Percentiles rank a stretch among this genome's conserved stretches.
phyloP scores from a whole-genome alignment of 1,284 basidiomycete genomes.

The Neonothopanus nambi region DNA sequence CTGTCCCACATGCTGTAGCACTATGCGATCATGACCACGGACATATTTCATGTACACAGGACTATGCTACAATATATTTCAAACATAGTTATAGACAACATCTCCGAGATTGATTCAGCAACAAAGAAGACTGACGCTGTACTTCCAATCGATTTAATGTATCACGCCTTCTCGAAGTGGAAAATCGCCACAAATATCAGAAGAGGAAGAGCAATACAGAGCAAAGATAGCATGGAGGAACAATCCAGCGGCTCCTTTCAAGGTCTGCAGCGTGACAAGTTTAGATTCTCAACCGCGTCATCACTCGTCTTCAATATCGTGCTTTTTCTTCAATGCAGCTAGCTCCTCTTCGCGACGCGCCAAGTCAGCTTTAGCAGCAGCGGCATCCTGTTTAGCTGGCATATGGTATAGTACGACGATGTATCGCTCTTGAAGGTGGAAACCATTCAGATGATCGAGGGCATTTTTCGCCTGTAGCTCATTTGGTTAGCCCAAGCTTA shows the following conservation, averaged over 20 bases:
- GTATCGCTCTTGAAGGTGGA: constrained; percentile 97
- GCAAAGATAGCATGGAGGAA: not conserved
- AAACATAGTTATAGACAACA: not conserved
- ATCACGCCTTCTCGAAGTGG: no score
- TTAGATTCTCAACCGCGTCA: not conserved
- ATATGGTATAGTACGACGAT: constrained; percentile 98
- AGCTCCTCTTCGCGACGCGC: constrained; percentile 92
- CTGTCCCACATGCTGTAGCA: constrained; percentile 14
- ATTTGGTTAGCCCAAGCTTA: constrained; percentile 12
- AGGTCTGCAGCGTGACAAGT: not conserved
- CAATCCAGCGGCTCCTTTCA: not conserved
- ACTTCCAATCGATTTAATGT: no score
- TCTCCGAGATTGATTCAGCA: not conserved
- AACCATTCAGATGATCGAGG: constrained; percentile 94
- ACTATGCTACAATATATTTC: constrained; percentile 1
- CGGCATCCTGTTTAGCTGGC: constrained; percentile 92
- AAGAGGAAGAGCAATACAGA: not conserved
- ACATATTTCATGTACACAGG: constrained; percentile 10
- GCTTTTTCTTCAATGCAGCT: constrained; percentile 83
- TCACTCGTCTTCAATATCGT: constrained; percentile 76
- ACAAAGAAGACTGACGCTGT: no score
- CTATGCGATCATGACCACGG: constrained; percentile 20
- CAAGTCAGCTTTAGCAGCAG: constrained; percentile 90
- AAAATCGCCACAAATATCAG: no score
- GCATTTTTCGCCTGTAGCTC: constrained; percentile 86